A percentile compares a stretch with the other conserved stretches of the same genome.
Conservation (phyloP, 768 basidiomycete genomes). For the Rhodotorula paludigena region DNA sequence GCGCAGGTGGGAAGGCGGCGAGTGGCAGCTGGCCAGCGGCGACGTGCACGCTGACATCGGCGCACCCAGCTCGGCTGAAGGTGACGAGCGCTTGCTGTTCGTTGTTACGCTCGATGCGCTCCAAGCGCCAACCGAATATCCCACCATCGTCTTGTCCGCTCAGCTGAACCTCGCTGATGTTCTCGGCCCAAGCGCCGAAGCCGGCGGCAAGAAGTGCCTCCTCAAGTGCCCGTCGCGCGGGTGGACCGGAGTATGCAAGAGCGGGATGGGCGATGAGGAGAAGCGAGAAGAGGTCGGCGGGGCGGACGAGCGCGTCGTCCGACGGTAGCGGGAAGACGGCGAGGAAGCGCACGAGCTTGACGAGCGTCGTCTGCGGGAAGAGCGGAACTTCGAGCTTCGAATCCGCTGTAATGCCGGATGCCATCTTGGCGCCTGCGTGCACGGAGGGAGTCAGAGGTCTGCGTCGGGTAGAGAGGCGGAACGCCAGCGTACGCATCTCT, state of each 20-base stretch:
- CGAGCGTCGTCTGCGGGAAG: slow-evolving; percentile 34
- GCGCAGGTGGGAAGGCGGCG: neutral
- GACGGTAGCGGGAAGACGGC: slow-evolving; percentile 21
- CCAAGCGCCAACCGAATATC: slow-evolving; percentile 17
- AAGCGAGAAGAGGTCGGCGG: slow-evolving; percentile 5
- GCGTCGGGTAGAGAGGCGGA: too few relatives aligned
- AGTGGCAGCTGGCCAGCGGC: slow-evolving; percentile 11
- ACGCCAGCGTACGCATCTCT: slow-evolving; percentile 19
- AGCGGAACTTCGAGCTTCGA: slow-evolving; percentile 17
- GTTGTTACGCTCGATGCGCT: neutral
- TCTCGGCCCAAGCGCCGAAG: slow-evolving; percentile 3
- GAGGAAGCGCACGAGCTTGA: slow-evolving; percentile 30
- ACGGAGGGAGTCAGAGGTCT: too few relatives aligned
- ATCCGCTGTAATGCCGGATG: slow-evolving; percentile 11
- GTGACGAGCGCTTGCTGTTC: slow-evolving; percentile 1
- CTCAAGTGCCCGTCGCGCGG: slow-evolving; percentile 8
- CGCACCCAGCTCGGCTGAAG: slow-evolving; percentile 1
- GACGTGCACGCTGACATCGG: neutral
- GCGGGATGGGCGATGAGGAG: slow-evolving; percentile 22
- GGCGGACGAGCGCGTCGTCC: neutral
- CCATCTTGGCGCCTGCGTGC: slow-evolving; percentile 21
- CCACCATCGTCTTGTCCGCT: neutral
- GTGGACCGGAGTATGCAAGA: neutral
- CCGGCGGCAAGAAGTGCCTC: neutral
- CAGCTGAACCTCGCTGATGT: slow-evolving; percentile 1